These are phyloP conservation scores for Pseudopithomyces maydicus DNA, from an alignment of 2,329 filamentous ascomycete genomes.

Conservation along the genomic window DNA sequence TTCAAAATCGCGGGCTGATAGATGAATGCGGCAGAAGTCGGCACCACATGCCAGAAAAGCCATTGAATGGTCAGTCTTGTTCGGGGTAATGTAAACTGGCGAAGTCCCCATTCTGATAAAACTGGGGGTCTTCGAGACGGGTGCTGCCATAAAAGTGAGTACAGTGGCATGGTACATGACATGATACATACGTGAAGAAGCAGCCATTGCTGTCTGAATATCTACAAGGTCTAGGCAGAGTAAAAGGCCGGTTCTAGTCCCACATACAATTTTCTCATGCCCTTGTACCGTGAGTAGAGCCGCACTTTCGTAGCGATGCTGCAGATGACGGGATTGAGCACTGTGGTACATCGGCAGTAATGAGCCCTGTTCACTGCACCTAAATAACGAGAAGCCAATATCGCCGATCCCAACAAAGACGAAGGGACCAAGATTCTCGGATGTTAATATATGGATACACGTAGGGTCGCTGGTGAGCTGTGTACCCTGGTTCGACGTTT, in stretches of 20 bases:
- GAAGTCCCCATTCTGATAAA: conserved; percentile 32
- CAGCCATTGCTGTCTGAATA: neutral
- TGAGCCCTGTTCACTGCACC: conserved; percentile 11
- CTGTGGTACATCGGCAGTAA: conserved; percentile 18
- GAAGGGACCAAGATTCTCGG: conserved; percentile 17
- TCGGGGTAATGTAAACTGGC: conserved; percentile 27
- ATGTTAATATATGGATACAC: conserved; percentile 37
- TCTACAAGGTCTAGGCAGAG: conserved; percentile 17
- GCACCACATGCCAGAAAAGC: conserved; percentile 47
- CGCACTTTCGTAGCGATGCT: conserved; percentile 37
- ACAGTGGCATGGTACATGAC: too few relatives aligned
- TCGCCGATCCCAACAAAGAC: conserved; percentile 38
- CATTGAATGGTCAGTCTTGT: conserved; percentile 26
- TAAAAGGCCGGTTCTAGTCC: conserved; percentile 42
- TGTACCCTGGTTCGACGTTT: conserved; percentile 2
- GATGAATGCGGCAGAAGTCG: conserved; percentile 43
- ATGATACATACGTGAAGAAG: conserved; percentile 11
- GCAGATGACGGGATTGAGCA: conserved; percentile 10
- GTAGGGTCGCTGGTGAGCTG: conserved; percentile 35
- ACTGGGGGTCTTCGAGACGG: neutral
- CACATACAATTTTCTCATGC: conserved; percentile 35
- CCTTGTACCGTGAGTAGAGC: conserved; percentile 21
- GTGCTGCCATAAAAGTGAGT: conserved; percentile 6
- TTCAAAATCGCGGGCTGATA: conserved; percentile 8
- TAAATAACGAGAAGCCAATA: conserved; percentile 29